Base-by-base conservation (phyloP, 1,284 basidiomycete genomes). In the Peniophora sp. region DNA sequence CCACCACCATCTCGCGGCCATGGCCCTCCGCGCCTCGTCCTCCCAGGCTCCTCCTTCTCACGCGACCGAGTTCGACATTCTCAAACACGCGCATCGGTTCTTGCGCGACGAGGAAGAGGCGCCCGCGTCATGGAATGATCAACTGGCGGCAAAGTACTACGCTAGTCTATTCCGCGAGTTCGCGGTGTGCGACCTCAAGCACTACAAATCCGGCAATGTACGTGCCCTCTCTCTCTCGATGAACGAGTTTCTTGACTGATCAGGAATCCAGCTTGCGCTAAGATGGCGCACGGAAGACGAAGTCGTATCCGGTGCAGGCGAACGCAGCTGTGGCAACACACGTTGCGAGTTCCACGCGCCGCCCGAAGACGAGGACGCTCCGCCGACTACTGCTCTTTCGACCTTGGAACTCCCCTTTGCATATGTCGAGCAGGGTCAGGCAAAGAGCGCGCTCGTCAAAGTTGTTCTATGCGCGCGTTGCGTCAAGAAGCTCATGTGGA, bases 251-350 rank as follows among this genome's bases (percentile, higher is more conserved):
- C 24, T 42, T 47, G 34, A 49, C 47, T 22, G 32, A 23, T 44
- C 3, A 3, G 6, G n/a, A 3, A 27, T 22, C 0, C 43, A 92
- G 83, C 85, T 97, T 62, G 83, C 92, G 0, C 72, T 97, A 3
- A 83, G 94, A 3, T 97, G 94, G 93, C 76, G 93, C 32, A 93
- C 92, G 0, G 92, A 95, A 60, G 70, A 76, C 2, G 94, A 97
- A 67, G 92, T 97, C 9, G 70, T 97, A 2, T 79, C 81, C 1
- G 88, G 88, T 11, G 77, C 83, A 2, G 93, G 93, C 0, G 89
- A 95, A 64, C 78, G 78, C 3, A 90, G 90, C 0, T 97, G 93
- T 61, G 93, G 80, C 1, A 92, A 93, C 54, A 81, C 91, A 15
- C 86, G 92, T 11, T 97, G 93, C 62, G 66, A 73, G 47, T 74